phyloP scores from a whole-genome alignment of 139 green algal genomes.

The Pseudopediastrum boryanum region DNA sequence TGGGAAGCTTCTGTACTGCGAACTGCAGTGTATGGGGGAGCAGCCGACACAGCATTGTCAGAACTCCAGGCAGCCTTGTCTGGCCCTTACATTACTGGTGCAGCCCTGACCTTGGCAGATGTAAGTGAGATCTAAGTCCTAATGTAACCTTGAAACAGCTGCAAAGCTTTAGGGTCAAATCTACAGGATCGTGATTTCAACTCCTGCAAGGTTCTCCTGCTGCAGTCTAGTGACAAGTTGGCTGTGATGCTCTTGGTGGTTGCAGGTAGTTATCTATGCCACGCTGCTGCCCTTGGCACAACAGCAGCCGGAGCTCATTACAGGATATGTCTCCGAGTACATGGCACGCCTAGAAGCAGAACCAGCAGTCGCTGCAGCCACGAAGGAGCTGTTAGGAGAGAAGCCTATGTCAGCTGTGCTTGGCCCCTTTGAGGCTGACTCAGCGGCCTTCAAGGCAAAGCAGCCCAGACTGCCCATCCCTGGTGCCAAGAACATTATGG shows the following conservation, averaged over 20 bases:
- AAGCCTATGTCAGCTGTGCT: conserved; percentile 1
- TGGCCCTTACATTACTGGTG: conserved; percentile 38
- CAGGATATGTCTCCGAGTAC: background rate
- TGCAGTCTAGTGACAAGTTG: background rate
- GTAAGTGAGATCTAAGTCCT: conserved; percentile 33
- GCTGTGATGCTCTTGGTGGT: background rate
- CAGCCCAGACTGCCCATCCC: conserved; percentile 55
- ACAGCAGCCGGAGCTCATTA: background rate
- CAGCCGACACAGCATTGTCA: conserved; percentile 33
- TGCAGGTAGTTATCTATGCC: conserved; percentile 37
- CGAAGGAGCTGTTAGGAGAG: background rate
- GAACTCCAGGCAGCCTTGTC: conserved; percentile 34
- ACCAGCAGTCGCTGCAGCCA: background rate
- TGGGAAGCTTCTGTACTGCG: conserved; percentile 65
- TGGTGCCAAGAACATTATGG: conserved; percentile 64
- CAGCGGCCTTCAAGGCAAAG: conserved; percentile 33
- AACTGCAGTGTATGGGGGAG: conserved; percentile 19
- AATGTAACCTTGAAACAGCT: conserved; percentile 3
- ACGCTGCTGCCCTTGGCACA: conserved; percentile 44
- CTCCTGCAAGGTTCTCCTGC: background rate
- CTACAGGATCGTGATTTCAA: background rate
- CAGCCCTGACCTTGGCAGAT: conserved; percentile 58
- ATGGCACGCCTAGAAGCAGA: conserved; percentile 8
- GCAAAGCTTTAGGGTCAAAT: background rate
- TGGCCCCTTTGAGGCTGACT: conserved; percentile 46